Conservation (phyloP, 2,329 filamentous ascomycete species). For the Hysterium pulicare region DNA sequence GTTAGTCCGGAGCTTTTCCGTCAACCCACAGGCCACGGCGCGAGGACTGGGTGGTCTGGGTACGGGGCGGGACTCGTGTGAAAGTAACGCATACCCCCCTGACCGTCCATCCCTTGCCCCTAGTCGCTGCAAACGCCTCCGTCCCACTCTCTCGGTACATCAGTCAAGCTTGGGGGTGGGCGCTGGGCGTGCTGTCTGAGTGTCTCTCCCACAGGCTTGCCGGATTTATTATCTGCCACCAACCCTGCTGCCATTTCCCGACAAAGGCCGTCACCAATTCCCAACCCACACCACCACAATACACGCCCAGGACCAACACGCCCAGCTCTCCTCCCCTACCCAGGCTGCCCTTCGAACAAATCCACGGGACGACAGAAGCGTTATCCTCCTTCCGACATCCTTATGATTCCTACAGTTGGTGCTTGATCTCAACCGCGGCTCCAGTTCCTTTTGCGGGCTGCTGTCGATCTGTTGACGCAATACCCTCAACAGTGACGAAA, state of each 20-base stretch:
- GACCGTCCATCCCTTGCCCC: not conserved
- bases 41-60: too few relatives aligned
- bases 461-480: constrained; percentile 23
- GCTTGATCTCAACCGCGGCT: not conserved
- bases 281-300: constrained; percentile 3
- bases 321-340: not conserved
- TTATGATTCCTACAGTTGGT: not conserved
- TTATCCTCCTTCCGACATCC: not conserved
- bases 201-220: not conserved
- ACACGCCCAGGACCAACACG: constrained; percentile 1
- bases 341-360: not conserved
- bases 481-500: constrained; percentile 12
- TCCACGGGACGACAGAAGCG: too few relatives aligned
- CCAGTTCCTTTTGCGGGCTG: constrained; percentile 7
- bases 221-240: constrained; percentile 11
- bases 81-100: not conserved
- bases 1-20: not conserved
- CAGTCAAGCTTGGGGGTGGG: not conserved
- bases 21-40: too few relatives aligned
- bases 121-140: not conserved
- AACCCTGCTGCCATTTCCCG: constrained; percentile 3
- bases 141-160: not conserved
- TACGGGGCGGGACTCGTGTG: not conserved
- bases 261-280: constrained; percentile 4
- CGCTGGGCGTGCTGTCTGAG: too few relatives aligned